These are phyloP conservation scores for Tuber microsphaerosporum DNA, from an alignment of 495 filamentous ascomycete species.

Conservation along the genomic window DNA sequence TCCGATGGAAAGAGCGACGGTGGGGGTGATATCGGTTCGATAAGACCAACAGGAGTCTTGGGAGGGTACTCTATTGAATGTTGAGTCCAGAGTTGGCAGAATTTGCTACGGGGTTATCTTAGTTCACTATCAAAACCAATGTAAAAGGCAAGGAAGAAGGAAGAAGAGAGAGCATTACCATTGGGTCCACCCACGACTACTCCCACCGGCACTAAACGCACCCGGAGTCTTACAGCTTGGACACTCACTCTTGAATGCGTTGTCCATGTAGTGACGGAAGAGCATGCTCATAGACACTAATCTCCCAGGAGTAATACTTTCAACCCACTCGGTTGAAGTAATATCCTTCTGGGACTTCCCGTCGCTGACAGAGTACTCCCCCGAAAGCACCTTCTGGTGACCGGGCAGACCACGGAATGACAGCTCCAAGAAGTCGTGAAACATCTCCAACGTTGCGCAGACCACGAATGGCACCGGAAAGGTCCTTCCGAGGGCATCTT, in stretches of 20 bases:
- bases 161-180: background rate
- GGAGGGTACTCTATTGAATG: background rate
- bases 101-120: background rate
- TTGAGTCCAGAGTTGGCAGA: background rate
- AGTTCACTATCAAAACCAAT: background rate
- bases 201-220: background rate
- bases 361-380: background rate
- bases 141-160: background rate
- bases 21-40: no score
- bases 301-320: background rate
- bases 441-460: background rate
- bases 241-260: background rate
- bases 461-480: background rate
- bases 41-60: background rate
- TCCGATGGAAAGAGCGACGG: no score
- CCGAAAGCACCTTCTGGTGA: background rate
- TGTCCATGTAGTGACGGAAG: background rate
- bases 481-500: background rate
- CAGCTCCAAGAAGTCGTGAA: background rate
- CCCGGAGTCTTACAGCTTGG: background rate
- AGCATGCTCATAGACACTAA: background rate
- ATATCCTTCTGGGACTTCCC: background rate
- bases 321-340: background rate
- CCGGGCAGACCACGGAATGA: background rate
- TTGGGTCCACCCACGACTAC: background rate